Percentiles rank a stretch among this genome's conserved stretches.
Evolutionary conservation across 2,329 filamentous ascomycete species (phyloP).

Genomic region (Talaromyces sp.): DNA sequence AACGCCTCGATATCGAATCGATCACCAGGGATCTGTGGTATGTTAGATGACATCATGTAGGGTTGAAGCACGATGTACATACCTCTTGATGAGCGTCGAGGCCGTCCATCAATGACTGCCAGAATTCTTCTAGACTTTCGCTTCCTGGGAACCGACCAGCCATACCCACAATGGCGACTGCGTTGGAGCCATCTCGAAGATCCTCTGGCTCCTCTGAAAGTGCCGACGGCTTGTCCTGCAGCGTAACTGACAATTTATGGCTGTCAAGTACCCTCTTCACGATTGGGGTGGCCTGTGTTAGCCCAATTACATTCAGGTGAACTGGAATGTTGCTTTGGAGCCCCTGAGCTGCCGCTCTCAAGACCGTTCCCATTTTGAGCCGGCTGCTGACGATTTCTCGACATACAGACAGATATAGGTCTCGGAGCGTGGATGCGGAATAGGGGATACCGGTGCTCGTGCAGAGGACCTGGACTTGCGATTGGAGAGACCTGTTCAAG

Average conservation of each 20-base stretch:
- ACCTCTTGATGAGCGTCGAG: neutral
- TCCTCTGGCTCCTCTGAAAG: neutral
- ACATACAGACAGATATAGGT: neutral
- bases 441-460: neutral
- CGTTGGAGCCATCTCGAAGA: neutral
- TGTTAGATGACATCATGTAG: neutral
- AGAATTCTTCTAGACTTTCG: slow-evolving; percentile 62
- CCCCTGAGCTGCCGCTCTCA: neutral
- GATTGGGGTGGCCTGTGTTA: neutral
- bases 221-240: neutral
- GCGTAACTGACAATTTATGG: neutral
- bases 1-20: slow-evolving; percentile 73
- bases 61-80: neutral
- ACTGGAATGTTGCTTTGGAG: neutral
- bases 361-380: neutral
- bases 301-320: neutral
- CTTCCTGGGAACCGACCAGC: slow-evolving; percentile 71
- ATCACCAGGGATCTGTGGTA: slow-evolving; percentile 55
- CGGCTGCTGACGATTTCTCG: neutral
- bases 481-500: neutral
- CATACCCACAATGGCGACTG: slow-evolving; percentile 77
- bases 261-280: neutral
- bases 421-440: neutral
- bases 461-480: neutral
- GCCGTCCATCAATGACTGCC: slow-evolving; percentile 69